phyloP scores from a whole-genome alignment of 1,284 basidiomycete genomes.

The Tranzscheliella williamsii region DNA sequence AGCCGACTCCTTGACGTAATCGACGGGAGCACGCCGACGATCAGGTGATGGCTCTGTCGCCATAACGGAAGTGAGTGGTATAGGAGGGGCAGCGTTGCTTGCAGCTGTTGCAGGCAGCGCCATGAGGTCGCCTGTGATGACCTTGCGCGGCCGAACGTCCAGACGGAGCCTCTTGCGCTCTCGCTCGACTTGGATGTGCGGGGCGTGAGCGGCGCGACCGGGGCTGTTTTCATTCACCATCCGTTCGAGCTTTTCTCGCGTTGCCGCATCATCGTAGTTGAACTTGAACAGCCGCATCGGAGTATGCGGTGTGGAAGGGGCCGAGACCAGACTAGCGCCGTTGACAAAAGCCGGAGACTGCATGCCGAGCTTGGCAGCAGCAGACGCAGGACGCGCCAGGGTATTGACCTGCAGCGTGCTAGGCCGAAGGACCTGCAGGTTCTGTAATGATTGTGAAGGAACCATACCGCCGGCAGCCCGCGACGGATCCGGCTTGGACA shows the following conservation, averaged over 20 bases:
- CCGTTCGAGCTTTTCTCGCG: conserved; percentile 40
- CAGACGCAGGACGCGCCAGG: conserved; percentile 27
- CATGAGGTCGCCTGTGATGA: conserved; percentile 32
- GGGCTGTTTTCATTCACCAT: conserved; percentile 42
- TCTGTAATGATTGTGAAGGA: conserved; percentile 26
- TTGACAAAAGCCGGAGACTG: conserved; percentile 3
- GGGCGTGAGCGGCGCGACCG: conserved; percentile 2
- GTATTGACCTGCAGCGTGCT: conserved; percentile 11
- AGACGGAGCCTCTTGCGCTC: conserved; percentile 45
- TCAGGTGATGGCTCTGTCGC: conserved; percentile 2
- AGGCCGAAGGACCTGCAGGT: conserved; percentile 24
- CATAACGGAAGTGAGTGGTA: no score
- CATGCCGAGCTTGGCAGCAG: conserved; percentile 22
- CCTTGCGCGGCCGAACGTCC: conserved; percentile 28
- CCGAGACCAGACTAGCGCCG: conserved; percentile 6
- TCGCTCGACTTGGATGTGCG: conserved; percentile 19
- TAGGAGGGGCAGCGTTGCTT: conserved; percentile 1
- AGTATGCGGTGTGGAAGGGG: conserved; percentile 37
- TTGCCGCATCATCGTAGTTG: conserved; percentile 39
- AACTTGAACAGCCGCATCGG: conserved; percentile 50
- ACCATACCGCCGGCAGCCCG: conserved; percentile 12
- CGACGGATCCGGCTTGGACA: conserved; percentile 1
- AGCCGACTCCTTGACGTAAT: conserved; percentile 33
- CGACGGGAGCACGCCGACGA: no score
- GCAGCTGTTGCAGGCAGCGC: conserved; percentile 14